Conservation (phyloP, 1,139 yeast species). For the Yamadazyma oceani region DNA sequence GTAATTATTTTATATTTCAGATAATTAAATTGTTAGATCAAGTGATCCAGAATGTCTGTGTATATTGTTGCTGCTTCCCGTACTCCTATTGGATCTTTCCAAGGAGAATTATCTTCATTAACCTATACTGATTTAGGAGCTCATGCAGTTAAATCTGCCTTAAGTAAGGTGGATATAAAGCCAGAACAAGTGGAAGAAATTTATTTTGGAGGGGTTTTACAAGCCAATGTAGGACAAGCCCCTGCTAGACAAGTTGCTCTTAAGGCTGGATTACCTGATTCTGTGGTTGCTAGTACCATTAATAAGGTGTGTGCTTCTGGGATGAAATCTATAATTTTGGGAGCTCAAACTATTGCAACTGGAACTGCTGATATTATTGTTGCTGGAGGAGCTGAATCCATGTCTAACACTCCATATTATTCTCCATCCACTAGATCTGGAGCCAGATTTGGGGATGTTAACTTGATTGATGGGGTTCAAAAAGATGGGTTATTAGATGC, state of each 20-base stretch:
- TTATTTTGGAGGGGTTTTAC: conserved; percentile 87
- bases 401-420: conserved; percentile 96
- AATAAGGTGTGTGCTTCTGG: conserved; percentile 99
- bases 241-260: conserved; percentile 98
- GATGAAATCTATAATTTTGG: conserved; percentile 85
- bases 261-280: conserved; percentile 79
- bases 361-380: conserved; percentile 91
- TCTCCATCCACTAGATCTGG: conserved; percentile 84
- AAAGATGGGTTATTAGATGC: conserved; percentile 93
- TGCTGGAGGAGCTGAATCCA: conserved; percentile 97
- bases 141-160: conserved; percentile 86
- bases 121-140: conserved; percentile 85
- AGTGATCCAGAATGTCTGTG: too few species aligned
- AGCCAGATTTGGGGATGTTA: conserved; percentile 81
- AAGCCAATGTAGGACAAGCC: conserved; percentile 94
- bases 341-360: conserved; percentile 85
- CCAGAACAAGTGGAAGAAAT: conserved; percentile 84
- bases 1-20: not conserved
- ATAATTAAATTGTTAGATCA: conserved; percentile 1
- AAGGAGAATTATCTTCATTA: conserved; percentile 75
- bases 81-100: conserved; percentile 95
- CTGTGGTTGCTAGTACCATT: conserved; percentile 81
- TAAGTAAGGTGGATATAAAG: conserved; percentile 75
- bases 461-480: conserved; percentile 81
- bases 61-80: conserved; percentile 90